Base-by-base conservation (phyloP, 1,284 basidiomycete genomes). In the Pyrrhoderma noxium region DNA sequence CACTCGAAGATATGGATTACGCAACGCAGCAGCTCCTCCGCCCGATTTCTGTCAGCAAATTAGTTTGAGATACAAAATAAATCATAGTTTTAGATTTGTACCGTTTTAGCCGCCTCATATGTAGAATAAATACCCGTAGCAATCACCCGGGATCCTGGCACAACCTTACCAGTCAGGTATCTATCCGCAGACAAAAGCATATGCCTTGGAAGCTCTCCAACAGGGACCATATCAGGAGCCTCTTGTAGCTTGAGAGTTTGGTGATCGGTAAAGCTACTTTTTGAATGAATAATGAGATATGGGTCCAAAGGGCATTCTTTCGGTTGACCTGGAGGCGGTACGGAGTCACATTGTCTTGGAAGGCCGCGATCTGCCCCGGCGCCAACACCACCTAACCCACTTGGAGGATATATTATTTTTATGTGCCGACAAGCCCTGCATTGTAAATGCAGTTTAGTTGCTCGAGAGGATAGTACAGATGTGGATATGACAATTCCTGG, bases 401-500 rank as follows among this genome's bases (percentile, higher is more conserved):
- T 85, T 13, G 81, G 70, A 2, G 94, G 92, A 55, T 84, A 80
- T 50, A 98, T 76, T 0, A 79, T 75, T 65, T 90, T 93, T n/a
- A 83, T 81, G 1, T 83, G 80, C 23, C 89, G 79, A 67, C 96
- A 99, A 2, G 85, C 82, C 55, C 93, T 89, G 69, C 96, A 99
- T 68, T 93, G 91, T 23, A 99, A 76, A 61, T 91, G 85, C 9
- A 99, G 77, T 59, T 89, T 89, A 11, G 92, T 95, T 8, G 95
- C 93, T 23, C 95, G 84, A 1, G 94, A 93, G 0, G 93, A 89
- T 19, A 98, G 80, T 8, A 94, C 87, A 3, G 94, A 96, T 0
- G 96, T 89, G 36, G 94, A 95, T 65, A 99, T 97, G 64, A 99
- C 93, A 62, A 99, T 99, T 31, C 96, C 96, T 1, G 96, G 96